Evolutionary conservation across 495 filamentous ascomycete genomes (phyloP).

Genomic region (Neurospora sp.): DNA sequence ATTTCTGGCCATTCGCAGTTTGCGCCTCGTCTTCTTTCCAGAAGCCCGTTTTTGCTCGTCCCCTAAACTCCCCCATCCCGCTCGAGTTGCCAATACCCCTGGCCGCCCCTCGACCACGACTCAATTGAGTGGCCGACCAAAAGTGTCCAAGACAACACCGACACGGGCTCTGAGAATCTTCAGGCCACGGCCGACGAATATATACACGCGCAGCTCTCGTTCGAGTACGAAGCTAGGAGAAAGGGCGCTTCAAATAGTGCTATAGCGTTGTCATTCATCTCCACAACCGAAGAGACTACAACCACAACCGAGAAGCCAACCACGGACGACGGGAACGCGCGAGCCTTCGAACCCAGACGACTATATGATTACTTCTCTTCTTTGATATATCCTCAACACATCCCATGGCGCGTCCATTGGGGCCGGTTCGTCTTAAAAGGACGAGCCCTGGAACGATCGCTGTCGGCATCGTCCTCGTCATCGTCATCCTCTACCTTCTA

Average conservation of each 20-base stretch:
- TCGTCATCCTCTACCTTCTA: conserved; percentile 46
- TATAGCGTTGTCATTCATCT: neutral
- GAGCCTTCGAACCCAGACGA: neutral
- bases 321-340: neutral
- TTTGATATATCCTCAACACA: conserved; percentile 8
- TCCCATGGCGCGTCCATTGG: conserved; percentile 43
- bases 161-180: neutral
- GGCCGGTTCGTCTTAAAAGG: conserved; percentile 46
- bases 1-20: neutral
- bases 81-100: neutral
- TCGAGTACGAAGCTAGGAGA: neutral
- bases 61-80: neutral
- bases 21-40: neutral
- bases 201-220: neutral
- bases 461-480: conserved; percentile 38
- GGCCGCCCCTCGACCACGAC: neutral
- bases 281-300: neutral
- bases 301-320: neutral
- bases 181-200: neutral
- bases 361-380: conserved; percentile 4
- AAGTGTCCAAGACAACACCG: neutral
- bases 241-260: neutral
- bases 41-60: neutral
- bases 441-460: conserved; percentile 41
- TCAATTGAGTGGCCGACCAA: neutral